These are phyloP conservation scores for Flaveria ramosissima DNA, from an alignment of 129 eudicot species.

Conservation along the genomic window DNA sequence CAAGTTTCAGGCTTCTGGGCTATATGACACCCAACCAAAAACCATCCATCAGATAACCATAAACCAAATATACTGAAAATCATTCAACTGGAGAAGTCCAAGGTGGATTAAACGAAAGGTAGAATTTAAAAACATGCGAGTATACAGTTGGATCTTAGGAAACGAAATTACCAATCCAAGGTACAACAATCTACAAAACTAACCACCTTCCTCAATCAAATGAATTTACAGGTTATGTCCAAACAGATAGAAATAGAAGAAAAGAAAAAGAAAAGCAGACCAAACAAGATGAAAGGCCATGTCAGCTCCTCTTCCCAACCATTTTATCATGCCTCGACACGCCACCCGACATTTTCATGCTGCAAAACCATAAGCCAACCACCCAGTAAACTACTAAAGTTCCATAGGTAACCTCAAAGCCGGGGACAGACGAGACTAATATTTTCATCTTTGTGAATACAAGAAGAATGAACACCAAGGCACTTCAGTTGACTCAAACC, in stretches of 20 bases:
- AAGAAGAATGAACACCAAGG: conserved; percentile 28
- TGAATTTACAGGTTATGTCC: conserved; percentile 29
- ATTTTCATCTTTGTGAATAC: conserved; percentile 36
- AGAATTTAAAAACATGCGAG: conserved; percentile 13
- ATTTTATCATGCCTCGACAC: conserved; percentile 12
- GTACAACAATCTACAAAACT: conserved; percentile 27
- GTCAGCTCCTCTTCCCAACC: conserved; percentile 23
- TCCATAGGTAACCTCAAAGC: conserved; percentile 16
- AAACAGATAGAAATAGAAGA: conserved; percentile 5
- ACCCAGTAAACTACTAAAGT: conserved; percentile 19
- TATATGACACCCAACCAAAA: too few relatives aligned
- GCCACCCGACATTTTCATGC: conserved; percentile 10
- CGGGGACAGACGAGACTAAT: conserved; percentile 11
- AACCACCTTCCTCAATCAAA: conserved; percentile 18
- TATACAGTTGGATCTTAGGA: conserved; percentile 24
- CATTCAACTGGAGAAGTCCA: neutral
- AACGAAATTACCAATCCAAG: neutral
- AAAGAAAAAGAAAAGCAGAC: conserved; percentile 15
- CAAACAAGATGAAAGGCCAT: conserved; percentile 25
- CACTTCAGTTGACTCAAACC: conserved; percentile 32
- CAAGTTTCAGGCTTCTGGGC: too few relatives aligned
- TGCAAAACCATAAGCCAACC: conserved; percentile 23
- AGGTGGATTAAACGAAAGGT: neutral
- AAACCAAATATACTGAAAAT: too few relatives aligned
- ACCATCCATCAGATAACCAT: too few relatives aligned